Base-by-base conservation (phyloP, 2,329 filamentous ascomycete species). In the Hypoxylon sp. region DNA sequence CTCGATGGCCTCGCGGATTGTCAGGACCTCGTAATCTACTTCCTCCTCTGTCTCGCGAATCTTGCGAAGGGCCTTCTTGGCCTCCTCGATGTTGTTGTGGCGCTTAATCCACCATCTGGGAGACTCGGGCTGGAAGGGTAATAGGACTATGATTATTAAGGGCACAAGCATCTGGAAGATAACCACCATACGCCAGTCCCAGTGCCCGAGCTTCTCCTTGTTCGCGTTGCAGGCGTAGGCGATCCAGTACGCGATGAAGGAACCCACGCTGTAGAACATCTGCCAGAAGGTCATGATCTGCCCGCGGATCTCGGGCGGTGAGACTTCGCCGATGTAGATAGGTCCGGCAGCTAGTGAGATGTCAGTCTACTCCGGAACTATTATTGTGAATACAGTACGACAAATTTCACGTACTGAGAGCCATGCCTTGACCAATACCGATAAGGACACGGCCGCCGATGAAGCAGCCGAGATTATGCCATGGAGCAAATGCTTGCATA, bases 101-200 rank as follows among this genome's bases (percentile, higher is more conserved):
- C 86, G 84, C 78, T 91, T 85, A 68, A 92, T 85, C 76, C 86
- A 85, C 90, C 90, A 93, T 55, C 90, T 85, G 17, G 91, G 91
- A 3, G 86, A 87, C 76, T 91, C 90, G 19, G 89, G 89, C 67
- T 91, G 86, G 75, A 89, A 90, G 43, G 89, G 89, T 13, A 92
- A 81, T 36, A 90, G 83, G 3, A 79, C 70, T 21, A 91, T 80
- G 76, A 93, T 90, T 64, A 91, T 73, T 55, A 85, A 70, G 1
- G 90, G 90, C 23, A 91, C 84, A n/a, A 93, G 78, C 52, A 91
- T 82, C 79, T 93, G 90, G 82, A 92, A 92, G 68, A 93, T 88
- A 68, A 92, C 87, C 13, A 92, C 88, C 82, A 91, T 86, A 73
- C 86, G 87, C 90, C 90, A 92, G 78, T 92, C 89, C 90, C 90